Evolutionary conservation across 495 filamentous ascomycete genomes (phyloP).

Genomic region (Neurospora sp.): DNA sequence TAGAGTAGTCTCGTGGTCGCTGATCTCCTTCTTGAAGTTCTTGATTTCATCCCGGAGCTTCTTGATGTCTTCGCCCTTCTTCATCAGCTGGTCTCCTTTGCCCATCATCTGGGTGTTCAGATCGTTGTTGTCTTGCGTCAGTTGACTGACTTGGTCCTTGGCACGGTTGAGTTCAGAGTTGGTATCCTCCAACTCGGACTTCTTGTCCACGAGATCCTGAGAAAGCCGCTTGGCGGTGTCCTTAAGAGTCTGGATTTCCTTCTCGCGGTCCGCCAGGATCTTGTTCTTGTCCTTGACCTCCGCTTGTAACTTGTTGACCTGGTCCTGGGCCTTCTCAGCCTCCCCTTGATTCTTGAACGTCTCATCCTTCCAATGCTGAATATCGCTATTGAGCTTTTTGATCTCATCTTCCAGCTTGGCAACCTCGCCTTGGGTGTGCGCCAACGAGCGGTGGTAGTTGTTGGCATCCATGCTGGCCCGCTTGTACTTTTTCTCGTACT

Average conservation of each 20-base stretch:
- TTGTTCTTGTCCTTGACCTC: neutral
- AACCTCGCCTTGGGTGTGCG: neutral
- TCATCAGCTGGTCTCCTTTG: neutral
- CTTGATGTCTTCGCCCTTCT: neutral
- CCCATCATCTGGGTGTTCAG: neutral
- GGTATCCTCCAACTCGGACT: neutral
- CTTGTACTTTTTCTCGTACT: neutral
- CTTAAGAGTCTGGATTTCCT: neutral
- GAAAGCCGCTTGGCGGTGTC: neutral
- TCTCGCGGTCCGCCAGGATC: neutral
- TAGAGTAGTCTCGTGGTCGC: neutral
- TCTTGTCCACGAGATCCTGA: neutral
- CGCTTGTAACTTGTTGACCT: neutral
- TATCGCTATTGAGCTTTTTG: neutral
- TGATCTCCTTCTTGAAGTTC: neutral
- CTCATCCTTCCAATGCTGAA: neutral
- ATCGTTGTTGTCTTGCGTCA: neutral
- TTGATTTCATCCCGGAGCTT: neutral
- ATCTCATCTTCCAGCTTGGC: neutral
- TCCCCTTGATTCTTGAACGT: neutral
- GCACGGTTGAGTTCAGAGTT: neutral
- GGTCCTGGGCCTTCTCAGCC: neutral
- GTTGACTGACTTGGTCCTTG: neutral
- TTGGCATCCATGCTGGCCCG: neutral
- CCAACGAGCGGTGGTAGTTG: neutral